Evolutionary conservation across 805 yeast genomes (phyloP), one percentile per base, ranked within the genome.

Genomic region (Brettanomyces naardenensis): DNA sequence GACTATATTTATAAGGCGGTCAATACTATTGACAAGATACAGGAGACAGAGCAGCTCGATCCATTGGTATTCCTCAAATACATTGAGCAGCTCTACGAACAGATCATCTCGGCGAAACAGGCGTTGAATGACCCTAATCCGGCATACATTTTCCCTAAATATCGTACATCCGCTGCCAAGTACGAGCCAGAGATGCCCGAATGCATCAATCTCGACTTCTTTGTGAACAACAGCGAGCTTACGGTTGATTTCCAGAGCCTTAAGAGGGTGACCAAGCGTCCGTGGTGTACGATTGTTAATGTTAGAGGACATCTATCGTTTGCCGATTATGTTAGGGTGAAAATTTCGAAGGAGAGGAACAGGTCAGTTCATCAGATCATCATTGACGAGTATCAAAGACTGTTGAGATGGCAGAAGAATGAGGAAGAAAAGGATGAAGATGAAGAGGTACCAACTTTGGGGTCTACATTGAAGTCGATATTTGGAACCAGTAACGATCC

Each of bases 181-280:
- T 71, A 71, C 38, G 68, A 67, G 40, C 81, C 81, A 5, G 59
- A 54, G 19, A 48, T 77, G 33, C 72, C 76, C 11, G 52, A 60
- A 3, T 56, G 61, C 9, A 59, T 78, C 4, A 61, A 79, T 3
- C 51, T 80, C 30, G 90, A 82, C 48, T 47, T 80, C 20, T 72
- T 71, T 38, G 58, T 80, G 18, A 65, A 69, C 44, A 80, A 76
- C 52, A 76, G 80, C 17, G 88, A 82, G 48, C 52, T 80, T 3
- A 66, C 79, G 19, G 56, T 80, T 5, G 88, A 80, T 38, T 57
- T 79, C 40, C 72, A 75, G 49, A 68, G 69, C 36, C 51, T 80
- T 27, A 62, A 59, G 25, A 58, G 58, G 18, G 68, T 80, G 6
- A 66, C 66, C 0, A 75, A 71, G 42, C 64, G 62, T 40, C 89